phyloP scores from a whole-genome alignment of 2,329 filamentous ascomycete genomes.

The Pseudogymnoascus sp. region DNA sequence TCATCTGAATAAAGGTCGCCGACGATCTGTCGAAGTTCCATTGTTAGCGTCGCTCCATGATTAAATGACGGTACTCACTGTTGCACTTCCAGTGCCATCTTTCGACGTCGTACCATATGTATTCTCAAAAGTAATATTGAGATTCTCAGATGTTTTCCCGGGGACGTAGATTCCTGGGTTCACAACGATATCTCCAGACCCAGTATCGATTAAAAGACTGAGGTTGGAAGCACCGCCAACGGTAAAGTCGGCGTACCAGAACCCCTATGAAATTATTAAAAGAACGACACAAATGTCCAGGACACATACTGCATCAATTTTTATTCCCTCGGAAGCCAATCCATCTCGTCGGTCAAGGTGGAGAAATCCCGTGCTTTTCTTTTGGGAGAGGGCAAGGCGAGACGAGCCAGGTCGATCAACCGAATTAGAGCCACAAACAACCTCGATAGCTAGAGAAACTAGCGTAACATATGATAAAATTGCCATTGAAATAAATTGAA shows the following conservation, averaged over 20 bases:
- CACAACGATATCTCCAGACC: constrained; percentile 13
- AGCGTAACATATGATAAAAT: neutral
- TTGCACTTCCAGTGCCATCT: neutral
- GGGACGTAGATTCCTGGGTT: constrained; percentile 13
- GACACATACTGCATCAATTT: neutral
- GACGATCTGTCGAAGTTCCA: neutral
- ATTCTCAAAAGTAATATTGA: neutral
- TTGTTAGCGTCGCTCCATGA: neutral
- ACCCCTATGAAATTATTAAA: neutral
- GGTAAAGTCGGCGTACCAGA: constrained; percentile 14
- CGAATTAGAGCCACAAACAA: neutral
- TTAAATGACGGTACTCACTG: neutral
- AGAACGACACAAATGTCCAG: neutral
- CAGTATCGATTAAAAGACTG: constrained; percentile 13
- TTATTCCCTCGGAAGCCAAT: neutral
- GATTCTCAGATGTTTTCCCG: neutral
- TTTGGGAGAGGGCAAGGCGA: neutral
- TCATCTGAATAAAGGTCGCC: neutral
- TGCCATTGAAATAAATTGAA: neutral
- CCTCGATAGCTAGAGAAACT: neutral
- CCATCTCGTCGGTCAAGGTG: neutral
- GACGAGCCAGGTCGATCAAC: neutral
- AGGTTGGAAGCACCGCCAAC: constrained; percentile 9
- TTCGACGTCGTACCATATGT: neutral
- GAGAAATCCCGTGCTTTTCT: neutral